phyloP scores from a whole-genome alignment of 73 alveolate genomes.

The Paramecium octaurelia region DNA sequence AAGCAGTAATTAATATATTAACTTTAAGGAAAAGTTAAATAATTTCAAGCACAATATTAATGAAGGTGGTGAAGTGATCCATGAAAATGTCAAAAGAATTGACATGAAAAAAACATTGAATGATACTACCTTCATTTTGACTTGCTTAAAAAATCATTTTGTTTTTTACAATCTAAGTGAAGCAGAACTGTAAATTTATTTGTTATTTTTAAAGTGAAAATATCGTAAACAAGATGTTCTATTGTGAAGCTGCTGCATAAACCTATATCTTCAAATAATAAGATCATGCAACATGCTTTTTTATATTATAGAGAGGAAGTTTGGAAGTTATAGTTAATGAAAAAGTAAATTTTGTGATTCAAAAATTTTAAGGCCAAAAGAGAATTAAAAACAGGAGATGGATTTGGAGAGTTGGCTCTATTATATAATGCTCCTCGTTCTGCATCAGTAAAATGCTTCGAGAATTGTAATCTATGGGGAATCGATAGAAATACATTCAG shows the following conservation, averaged over 20 bases:
- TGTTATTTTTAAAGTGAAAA: neutral
- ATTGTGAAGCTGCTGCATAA: conserved; percentile 51
- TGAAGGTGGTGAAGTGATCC: conserved; percentile 60
- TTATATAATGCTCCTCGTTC: conserved; percentile 75
- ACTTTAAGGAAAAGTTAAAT: neutral
- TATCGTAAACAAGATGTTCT: conserved; percentile 51
- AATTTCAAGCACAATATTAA: conserved; percentile 25
- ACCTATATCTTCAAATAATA: conserved; percentile 30
- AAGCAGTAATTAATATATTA: neutral
- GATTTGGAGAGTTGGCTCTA: conserved; percentile 81
- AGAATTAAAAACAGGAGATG: conserved; percentile 71
- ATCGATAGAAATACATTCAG: conserved; percentile 80
- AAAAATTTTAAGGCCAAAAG: conserved; percentile 35
- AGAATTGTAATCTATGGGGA: conserved; percentile 76
- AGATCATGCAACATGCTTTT: conserved; percentile 52
- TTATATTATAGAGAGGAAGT: conserved; percentile 60
- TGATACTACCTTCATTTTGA: conserved; percentile 53
- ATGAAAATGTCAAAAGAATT: conserved; percentile 46
- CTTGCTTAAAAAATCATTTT: conserved; percentile 59
- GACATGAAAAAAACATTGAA: conserved; percentile 51
- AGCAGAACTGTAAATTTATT: conserved; percentile 29
- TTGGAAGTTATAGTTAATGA: conserved; percentile 53
- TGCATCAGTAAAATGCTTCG: conserved; percentile 61
- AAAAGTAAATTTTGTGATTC: conserved; percentile 19
- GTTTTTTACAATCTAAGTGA: conserved; percentile 49